phyloP scores from a whole-genome alignment of 192 early-diverging fungal genomes.

The Coemansia sp. region DNA sequence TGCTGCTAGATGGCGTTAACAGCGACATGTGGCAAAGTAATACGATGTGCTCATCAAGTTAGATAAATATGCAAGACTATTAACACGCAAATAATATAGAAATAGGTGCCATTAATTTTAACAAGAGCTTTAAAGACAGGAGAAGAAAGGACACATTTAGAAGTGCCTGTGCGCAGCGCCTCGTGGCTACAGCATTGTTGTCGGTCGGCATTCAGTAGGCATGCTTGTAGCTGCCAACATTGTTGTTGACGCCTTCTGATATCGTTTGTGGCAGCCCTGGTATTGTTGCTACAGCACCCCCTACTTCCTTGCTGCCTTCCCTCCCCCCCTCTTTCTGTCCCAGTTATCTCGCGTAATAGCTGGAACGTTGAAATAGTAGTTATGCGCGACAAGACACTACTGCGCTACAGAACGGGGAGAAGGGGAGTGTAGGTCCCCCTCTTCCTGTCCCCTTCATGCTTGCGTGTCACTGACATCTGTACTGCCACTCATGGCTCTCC shows the following conservation, averaged over 20 bases:
- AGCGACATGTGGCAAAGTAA: slow-evolving; percentile 4
- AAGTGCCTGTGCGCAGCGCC: slow-evolving; percentile 4
- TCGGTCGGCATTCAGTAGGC: neutral
- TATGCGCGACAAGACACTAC: neutral
- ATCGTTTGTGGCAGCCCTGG: neutral
- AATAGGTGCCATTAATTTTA: neutral
- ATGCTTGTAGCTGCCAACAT: neutral
- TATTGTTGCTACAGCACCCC: neutral
- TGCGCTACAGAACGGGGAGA: neutral
- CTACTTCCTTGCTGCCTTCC: neutral
- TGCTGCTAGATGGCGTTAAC: neutral
- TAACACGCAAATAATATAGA: neutral
- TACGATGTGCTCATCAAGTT: neutral
- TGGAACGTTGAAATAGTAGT: neutral
- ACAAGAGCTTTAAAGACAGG: no score
- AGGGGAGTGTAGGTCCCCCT: neutral
- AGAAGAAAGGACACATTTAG: slow-evolving; percentile 5
- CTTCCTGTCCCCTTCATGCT: neutral
- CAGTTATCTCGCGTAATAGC: neutral
- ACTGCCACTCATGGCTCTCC: neutral
- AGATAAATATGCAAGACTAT: neutral
- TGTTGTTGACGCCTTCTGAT: neutral
- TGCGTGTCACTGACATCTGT: neutral
- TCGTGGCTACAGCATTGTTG: neutral
- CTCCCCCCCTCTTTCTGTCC: neutral